Percentiles rank a stretch among this genome's conserved stretches.
phyloP scores from a whole-genome alignment of 345 rosid species.

The Psidium friedrichsthalianum region DNA sequence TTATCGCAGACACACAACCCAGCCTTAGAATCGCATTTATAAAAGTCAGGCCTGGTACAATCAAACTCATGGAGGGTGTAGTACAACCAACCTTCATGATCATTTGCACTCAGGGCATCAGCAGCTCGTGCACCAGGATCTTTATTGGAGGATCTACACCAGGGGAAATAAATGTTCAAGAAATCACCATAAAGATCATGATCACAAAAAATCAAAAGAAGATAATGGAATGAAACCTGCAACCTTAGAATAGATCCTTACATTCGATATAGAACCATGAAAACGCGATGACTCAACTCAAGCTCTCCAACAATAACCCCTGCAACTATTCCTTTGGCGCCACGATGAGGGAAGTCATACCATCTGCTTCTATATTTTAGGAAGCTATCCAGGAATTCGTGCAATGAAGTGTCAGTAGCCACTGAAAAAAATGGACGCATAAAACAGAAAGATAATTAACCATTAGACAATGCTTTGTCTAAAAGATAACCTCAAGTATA shows the following conservation, averaged over 20 bases:
- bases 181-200: neutral
- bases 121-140: slow-evolving; percentile 76
- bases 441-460: neutral
- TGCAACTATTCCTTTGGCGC: slow-evolving; percentile 76
- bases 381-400: slow-evolving; percentile 70
- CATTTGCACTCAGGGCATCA: slow-evolving; percentile 56
- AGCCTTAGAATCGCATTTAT: neutral
- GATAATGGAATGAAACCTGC: neutral
- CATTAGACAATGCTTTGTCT: neutral
- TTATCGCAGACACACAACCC: neutral
- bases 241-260: slow-evolving; percentile 21
- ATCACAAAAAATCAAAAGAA: neutral
- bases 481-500: neutral
- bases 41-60: neutral
- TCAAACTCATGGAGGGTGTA: neutral
- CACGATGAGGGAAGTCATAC: slow-evolving; percentile 91
- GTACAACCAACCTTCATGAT: slow-evolving; percentile 57
- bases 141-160: slow-evolving; percentile 71
- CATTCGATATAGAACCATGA: slow-evolving; percentile 88
- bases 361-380: slow-evolving; percentile 78
- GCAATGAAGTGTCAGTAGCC: slow-evolving; percentile 72
- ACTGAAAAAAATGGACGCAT: slow-evolving; percentile 23
- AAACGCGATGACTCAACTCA: slow-evolving; percentile 71
- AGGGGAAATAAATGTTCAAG: neutral
- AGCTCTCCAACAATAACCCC: slow-evolving; percentile 81